These are phyloP conservation scores for Vigna hirtella DNA, from an alignment of 306 rosid genomes.

Conservation along the genomic window DNA sequence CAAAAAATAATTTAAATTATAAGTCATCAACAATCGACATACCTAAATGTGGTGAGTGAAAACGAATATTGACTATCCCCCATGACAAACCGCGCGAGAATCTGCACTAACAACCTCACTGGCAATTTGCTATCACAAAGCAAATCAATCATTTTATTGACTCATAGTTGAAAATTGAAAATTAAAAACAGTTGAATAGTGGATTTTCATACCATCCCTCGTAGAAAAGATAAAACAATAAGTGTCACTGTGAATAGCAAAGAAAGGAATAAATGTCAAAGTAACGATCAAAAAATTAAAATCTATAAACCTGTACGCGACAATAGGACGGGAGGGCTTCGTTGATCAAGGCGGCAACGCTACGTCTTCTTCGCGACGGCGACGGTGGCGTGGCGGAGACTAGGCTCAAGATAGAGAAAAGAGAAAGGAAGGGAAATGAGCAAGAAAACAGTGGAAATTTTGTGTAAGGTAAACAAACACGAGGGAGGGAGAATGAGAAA, in stretches of 20 bases:
- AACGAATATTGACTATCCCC: constrained; percentile 69
- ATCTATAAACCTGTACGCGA: too few species aligned
- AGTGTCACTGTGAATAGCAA: background rate
- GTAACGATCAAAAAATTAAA: too few species aligned
- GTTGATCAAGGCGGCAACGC: too few species aligned
- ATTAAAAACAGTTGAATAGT: background rate
- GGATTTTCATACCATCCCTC: constrained; percentile 15
- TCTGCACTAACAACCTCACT: constrained; percentile 31
- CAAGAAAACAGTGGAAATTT: background rate
- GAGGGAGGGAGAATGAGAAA: background rate
- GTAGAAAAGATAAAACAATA: background rate
- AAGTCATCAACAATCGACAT: background rate
- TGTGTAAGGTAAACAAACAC: constrained; percentile 2
- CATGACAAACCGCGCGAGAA: constrained; percentile 46
- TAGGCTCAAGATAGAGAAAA: too few species aligned
- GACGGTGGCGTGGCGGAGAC: too few species aligned
- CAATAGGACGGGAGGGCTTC: too few species aligned
- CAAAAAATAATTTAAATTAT: too few species aligned
- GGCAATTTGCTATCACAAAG: background rate
- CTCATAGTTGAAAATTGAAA: background rate
- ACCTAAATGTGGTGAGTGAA: constrained; percentile 67
- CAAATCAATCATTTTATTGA: background rate
- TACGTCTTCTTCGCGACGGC: too few species aligned
- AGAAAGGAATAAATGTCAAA: background rate
- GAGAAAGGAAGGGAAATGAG: background rate